phyloP scores from a whole-genome alignment of 352 stramenopile genomes.

The Phytopythium mirpurense region DNA sequence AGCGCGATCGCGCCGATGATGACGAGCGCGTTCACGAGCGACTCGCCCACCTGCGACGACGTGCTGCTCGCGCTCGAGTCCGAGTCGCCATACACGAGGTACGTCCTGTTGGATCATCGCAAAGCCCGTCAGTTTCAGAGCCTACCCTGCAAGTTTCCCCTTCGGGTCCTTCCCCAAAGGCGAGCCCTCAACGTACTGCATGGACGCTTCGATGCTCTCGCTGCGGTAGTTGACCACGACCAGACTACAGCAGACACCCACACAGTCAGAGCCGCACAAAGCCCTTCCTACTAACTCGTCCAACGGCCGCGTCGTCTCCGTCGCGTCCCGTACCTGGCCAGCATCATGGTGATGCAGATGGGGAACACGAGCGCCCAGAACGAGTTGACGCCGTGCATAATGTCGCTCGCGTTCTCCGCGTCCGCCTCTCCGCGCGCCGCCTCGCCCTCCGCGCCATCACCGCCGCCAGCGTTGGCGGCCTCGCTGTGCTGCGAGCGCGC shows the following conservation, averaged over 20 bases:
- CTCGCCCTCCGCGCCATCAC: constrained; percentile 3
- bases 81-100: constrained; percentile 75
- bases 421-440: constrained; percentile 6
- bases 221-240: constrained; percentile 85
- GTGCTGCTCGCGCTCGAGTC: constrained; percentile 21
- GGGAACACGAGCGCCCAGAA: constrained; percentile 85
- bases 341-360: constrained; percentile 77
- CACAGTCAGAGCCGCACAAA: background rate
- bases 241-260: constrained; percentile 33
- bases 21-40: constrained; percentile 84
- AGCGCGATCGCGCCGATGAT: constrained; percentile 84
- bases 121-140: background rate
- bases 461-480: constrained; percentile 4
- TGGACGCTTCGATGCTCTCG: constrained; percentile 64
- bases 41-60: constrained; percentile 47
- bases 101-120: constrained; percentile 27
- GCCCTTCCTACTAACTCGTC: too few species aligned
- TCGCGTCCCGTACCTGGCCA: constrained; percentile 26
- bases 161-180: background rate
- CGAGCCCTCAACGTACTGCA: constrained; percentile 40
- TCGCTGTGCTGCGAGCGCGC: constrained; percentile 7
- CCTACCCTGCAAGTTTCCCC: background rate
- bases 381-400: constrained; percentile 86
- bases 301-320: background rate
- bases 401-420: constrained; percentile 43